Evolutionary conservation across 2,329 filamentous ascomycete species (phyloP), one percentile per base, ranked within the genome.

Genomic region (Sporothrix globosa): DNA sequence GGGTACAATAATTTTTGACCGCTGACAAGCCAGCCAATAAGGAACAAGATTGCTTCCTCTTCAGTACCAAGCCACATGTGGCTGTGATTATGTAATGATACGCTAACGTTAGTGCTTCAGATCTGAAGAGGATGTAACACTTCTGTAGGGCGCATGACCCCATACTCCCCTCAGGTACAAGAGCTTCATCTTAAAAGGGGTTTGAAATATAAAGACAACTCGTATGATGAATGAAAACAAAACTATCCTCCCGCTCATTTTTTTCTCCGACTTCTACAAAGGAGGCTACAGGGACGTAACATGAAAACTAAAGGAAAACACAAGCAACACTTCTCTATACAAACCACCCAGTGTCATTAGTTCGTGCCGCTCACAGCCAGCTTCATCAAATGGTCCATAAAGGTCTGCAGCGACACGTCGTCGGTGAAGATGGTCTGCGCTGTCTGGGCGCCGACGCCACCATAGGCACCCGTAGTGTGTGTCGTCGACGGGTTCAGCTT

Each of bases 361-460:
- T 87, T 90, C 9, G 87, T 89, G 70, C 87, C 87, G 73, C 87
- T 89, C 19, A 90, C 87, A 68, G 88, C 87, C 78, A 90, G 81
- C 76, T 99, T 99, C 96, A 99, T 99, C 79, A 99, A 84, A 82
- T 98, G 94, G 77, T 99, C 96, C 96, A 99, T 99, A 79, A 99
- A 99, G 1, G 95, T 98, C 81, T 98, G 95, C 78, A 99, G 83
- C 69, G 93, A 97, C 69, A 99, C 96, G 80, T 99, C 96, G 77
- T 99, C 96, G 0, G 96, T 99, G 83, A 99, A 99, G 76, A 99
- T 99, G 5, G 96, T 99, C 81, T 99, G 96, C 10, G 95, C 94
- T 61, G 91, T 94, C 77, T 95, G 92, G 2, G 87, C 86, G 41
- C 91, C 89, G 65, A 95, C 92, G 73, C 93, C 94, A 70, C 96